Evolutionary conservation across 1,139 yeast species (phyloP), one percentile per base, ranked within the genome.

Genomic region (Geotrichum armillariae): DNA sequence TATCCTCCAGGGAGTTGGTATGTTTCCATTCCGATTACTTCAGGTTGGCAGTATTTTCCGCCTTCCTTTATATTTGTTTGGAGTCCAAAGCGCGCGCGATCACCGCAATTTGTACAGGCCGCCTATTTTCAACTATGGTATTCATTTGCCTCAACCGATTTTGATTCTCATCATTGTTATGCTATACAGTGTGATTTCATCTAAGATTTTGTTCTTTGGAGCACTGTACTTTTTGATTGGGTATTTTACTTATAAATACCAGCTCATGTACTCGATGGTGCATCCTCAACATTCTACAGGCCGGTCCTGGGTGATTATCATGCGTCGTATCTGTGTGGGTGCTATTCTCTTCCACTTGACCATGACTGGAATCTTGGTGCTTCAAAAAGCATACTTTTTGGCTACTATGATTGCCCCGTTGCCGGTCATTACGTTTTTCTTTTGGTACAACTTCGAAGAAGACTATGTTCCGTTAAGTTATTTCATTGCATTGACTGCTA

Each of bases 201-300:
- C 91, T 22, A 84, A 85, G 63, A 85, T 88, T 50, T 69, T 88
- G 48, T 73, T 82, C 9, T 83, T 90, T 34, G 95, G 95, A 1
- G 70, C 85, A 52, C 73, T 82, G 1, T 88, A 88, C 65, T 88
- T 88, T 61, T 65, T 83, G 17, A 68, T 85, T 50, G 95, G 95
- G 0, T 87, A 79, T 63, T 82, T 80, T 61, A 90, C 86, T 5
- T 85, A 81, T 75, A 88, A 88, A 67, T 88, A 86, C 64, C 95
- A 86, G 67, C 71, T 87, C 54, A 72, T 88, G 56, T 88, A 84
- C 64, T 81, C 91, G 0, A 82, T 84, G 72, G 88, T 86, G 32
- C 95, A 88, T 64, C 87, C 93, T 4, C 95, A 89, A 45, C 96
- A 88, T 66, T 85, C 94, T 0, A 88, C 95, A 0, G 96, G 95